phyloP scores from a whole-genome alignment of 352 stramenopile genomes.

The Phytophthora palmivora region DNA sequence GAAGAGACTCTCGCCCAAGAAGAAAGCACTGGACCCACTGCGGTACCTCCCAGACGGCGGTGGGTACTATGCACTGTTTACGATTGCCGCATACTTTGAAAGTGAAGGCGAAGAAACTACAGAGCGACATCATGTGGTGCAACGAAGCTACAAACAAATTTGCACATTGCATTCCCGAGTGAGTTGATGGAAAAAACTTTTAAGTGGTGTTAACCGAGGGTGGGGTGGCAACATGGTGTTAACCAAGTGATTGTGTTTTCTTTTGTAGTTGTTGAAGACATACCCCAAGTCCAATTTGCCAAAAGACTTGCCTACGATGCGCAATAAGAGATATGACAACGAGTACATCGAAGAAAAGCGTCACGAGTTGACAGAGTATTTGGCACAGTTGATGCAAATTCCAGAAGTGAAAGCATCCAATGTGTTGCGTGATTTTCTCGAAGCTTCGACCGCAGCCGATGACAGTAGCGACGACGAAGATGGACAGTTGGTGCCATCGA shows the following conservation, averaged over 20 bases:
- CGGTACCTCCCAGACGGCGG: constrained; percentile 68
- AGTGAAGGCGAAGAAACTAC: constrained; percentile 25
- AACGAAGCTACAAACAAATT: constrained; percentile 79
- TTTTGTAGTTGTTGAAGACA: constrained; percentile 69
- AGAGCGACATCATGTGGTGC: constrained; percentile 51
- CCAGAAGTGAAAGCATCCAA: constrained; percentile 63
- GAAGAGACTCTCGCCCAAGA: constrained; percentile 65
- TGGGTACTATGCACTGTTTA: constrained; percentile 66
- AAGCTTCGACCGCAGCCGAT: constrained; percentile 51
- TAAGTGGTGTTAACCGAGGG: not conserved
- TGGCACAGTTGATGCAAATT: constrained; percentile 58
- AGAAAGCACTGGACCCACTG: constrained; percentile 74
- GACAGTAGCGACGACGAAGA: constrained; percentile 71
- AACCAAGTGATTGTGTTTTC: not conserved
- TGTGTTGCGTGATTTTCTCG: constrained; percentile 66
- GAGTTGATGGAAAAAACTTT: constrained; percentile 2
- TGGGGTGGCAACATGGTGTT: not conserved
- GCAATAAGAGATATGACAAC: constrained; percentile 77
- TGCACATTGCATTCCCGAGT: constrained; percentile 57
- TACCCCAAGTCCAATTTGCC: constrained; percentile 76
- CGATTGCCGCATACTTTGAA: constrained; percentile 61
- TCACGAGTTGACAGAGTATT: constrained; percentile 65
- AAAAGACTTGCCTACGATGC: constrained; percentile 66
- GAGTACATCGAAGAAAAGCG: constrained; percentile 82
- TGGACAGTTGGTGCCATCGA: constrained; percentile 38